A percentile compares a stretch with the other conserved stretches of the same genome.
These are phyloP conservation scores for Fomitopsis betulina DNA, from an alignment of 1,284 basidiomycete genomes.

Conservation along the genomic window DNA sequence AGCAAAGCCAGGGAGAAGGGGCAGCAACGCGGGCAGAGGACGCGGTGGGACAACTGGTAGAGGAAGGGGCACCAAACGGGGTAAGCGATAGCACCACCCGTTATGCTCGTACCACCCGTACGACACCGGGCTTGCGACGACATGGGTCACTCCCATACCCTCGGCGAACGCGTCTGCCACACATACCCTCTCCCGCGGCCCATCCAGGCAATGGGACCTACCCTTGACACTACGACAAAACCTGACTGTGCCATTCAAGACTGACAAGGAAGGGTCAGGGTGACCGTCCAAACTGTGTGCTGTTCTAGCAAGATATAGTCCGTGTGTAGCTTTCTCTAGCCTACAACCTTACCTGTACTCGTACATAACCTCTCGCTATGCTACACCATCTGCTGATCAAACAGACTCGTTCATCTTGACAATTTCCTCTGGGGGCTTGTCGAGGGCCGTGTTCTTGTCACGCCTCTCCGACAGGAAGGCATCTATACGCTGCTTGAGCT, in stretches of 20 bases:
- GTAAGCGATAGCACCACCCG: constrained; percentile 17
- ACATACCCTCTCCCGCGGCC: no score
- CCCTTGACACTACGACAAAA: no score
- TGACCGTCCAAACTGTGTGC: neutral
- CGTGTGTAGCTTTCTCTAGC: neutral
- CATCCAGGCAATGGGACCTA: no score
- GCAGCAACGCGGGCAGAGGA: constrained; percentile 14
- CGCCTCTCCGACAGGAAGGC: constrained; percentile 51
- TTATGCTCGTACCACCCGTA: neutral
- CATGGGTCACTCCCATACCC: no score
- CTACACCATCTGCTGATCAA: constrained; percentile 9
- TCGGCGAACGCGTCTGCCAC: no score
- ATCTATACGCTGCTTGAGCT: constrained; percentile 61
- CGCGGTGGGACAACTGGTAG: constrained; percentile 18
- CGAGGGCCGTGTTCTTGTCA: constrained; percentile 30
- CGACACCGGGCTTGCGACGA: neutral
- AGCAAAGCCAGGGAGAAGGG: constrained; percentile 14
- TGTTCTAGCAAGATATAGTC: neutral
- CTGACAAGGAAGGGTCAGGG: neutral
- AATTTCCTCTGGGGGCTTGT: constrained; percentile 25
- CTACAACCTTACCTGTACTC: constrained; percentile 11
- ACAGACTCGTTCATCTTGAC: constrained; percentile 32
- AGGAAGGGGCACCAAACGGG: constrained; percentile 18
- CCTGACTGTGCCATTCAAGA: no score
- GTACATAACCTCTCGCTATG: constrained; percentile 10